Base-by-base conservation (phyloP, 2,329 filamentous ascomycete genomes). In the Cladobotryum protrusum region DNA sequence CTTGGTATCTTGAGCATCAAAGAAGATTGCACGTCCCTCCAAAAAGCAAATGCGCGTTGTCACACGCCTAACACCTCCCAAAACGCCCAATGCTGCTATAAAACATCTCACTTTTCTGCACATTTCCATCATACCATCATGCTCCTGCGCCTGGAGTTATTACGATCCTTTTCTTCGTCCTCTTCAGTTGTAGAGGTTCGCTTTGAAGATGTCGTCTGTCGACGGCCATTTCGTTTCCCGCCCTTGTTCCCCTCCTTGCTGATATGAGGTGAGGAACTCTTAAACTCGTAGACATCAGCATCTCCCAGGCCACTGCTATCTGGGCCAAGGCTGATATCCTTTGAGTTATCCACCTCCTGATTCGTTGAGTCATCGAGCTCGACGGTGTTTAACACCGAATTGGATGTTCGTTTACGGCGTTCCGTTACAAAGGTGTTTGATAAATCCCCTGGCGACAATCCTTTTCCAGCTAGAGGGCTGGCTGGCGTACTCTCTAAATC, bases 261-360 rank as follows among this genome's bases (percentile, higher is more conserved):
- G 45, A 45, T 51, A 54, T 64, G 61, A 1, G 75, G 74, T 5
- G 77, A 77, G 3, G 73, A 72, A 50, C 67, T 69, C 6, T 69
- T 69, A 55, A 82, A 80, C 49, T 82, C 78, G 54, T 82, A 82
- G 6, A 80, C 67, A 56, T 82, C 79, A 11, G 63, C 56, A 47
- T 67, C 67, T 45, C 58, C 60, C 9, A 57, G 41, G 15, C 57
- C 55, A 19, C 59, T 61, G 5, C 54, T 55, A 40, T 59, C 53
- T 44, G 58, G 41, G 33, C 19, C 49, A 43, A 56, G 32, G 32
- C 19, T 47, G 35, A 53, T 35, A 13, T 56, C 57, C 41, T 49
- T 59, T 14, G 19, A 43, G 9, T 47, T 53, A 12, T 41, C 44
- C 3, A 36, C 41, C 0, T 18, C 45, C 24, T 33, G 34, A 19